Conservation (phyloP, 2,329 filamentous ascomycete species). For the Fusarium tupiense region DNA sequence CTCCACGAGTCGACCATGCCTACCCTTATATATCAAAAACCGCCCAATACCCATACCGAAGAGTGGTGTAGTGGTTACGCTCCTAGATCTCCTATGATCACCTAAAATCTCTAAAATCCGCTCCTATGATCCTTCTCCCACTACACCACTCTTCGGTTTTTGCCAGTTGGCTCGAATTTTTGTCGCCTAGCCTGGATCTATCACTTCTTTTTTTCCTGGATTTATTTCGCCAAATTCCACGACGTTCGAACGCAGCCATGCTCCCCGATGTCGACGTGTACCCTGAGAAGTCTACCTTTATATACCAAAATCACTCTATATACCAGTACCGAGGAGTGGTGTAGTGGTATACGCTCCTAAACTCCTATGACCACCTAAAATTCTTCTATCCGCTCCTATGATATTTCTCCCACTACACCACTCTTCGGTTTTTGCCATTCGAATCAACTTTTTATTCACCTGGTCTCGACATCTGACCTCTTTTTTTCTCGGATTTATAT, state of each 20-base stretch:
- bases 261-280: too few species aligned
- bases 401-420: not conserved
- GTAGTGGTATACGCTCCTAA: not conserved
- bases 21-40: not conserved
- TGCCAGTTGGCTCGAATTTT: not conserved
- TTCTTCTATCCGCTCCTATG: not conserved
- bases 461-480: not conserved
- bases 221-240: too few species aligned
- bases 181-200: too few species aligned
- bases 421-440: not conserved
- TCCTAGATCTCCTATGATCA: not conserved
- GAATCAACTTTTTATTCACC: not conserved
- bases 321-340: not conserved
- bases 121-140: not conserved
- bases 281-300: too few species aligned
- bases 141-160: not conserved
- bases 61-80: conserved; percentile 3
- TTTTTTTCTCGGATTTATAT: not conserved
- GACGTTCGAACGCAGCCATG: too few species aligned
- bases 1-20: not conserved
- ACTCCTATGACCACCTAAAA: not conserved
- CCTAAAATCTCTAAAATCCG: not conserved
- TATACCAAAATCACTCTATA: too few species aligned
- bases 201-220: too few species aligned
- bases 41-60: not conserved